phyloP scores from a whole-genome alignment of 1,284 basidiomycete genomes.

The Stygiomarasmius scandens region DNA sequence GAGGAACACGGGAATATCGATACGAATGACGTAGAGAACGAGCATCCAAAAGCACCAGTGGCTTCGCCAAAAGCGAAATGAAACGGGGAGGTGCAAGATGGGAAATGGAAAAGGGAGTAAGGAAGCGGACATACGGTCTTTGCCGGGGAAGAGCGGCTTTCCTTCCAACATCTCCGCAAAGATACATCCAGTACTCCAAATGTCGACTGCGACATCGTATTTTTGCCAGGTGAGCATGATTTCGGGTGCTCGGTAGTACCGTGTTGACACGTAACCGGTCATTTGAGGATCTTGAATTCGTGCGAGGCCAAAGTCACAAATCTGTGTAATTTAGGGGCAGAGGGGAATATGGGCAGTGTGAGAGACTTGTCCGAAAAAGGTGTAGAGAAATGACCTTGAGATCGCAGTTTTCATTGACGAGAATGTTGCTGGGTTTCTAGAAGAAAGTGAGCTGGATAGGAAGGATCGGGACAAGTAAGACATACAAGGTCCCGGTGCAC shows the following conservation, averaged over 20 bases:
- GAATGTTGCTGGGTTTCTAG: constrained; percentile 98
- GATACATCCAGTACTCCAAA: constrained; percentile 99
- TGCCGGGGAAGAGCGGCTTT: constrained; percentile 98
- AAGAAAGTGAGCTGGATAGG: background rate
- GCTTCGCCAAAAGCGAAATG: background rate
- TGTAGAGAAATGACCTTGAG: constrained; percentile 58
- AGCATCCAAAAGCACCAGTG: background rate
- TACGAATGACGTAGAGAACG: background rate
- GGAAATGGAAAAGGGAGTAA: constrained; percentile 7
- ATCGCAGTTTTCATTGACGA: constrained; percentile 99
- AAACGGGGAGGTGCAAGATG: background rate
- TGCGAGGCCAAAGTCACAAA: constrained; percentile 98
- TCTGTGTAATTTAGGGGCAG: constrained; percentile 48
- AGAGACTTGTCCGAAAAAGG: no score
- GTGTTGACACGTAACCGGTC: constrained; percentile 99
- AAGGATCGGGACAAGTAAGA: constrained; percentile 18
- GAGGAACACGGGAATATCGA: background rate
- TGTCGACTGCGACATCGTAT: constrained; percentile 99
- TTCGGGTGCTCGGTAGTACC: constrained; percentile 98
- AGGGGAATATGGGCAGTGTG: constrained; percentile 10
- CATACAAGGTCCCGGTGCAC: constrained; percentile 94
- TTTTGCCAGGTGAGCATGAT: constrained; percentile 99
- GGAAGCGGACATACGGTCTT: constrained; percentile 75
- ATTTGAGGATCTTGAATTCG: constrained; percentile 98
- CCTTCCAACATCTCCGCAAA: constrained; percentile 99